Conservation (phyloP, 176 grass and related monocot species). For the Saccharum spontaneum region DNA sequence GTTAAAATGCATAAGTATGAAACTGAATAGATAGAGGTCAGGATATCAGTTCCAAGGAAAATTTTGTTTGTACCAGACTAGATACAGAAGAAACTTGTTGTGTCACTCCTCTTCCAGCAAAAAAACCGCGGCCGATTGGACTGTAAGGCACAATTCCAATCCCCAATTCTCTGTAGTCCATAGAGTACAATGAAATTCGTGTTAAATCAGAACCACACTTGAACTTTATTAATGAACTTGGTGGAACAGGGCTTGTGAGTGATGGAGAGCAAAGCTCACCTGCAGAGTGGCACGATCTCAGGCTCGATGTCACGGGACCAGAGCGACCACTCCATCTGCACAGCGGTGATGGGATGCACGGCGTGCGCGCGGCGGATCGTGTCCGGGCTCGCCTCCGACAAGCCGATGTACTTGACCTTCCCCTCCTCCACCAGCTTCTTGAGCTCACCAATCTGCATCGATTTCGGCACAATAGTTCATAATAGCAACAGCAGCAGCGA, state of each 20-base stretch:
- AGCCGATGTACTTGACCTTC: conserved; percentile 75
- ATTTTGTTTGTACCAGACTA: background rate
- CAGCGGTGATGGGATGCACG: conserved; percentile 68
- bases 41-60: background rate
- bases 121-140: conserved; percentile 77
- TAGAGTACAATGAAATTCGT: background rate
- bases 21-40: background rate
- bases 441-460: conserved; percentile 67
- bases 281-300: conserved; percentile 86
- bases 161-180: conserved; percentile 57
- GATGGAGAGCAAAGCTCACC: conserved; percentile 29
- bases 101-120: conserved; percentile 30
- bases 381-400: conserved; percentile 82
- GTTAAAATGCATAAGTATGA: background rate
- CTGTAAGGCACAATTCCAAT: conserved; percentile 93
- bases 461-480: background rate
- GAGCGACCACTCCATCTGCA: conserved; percentile 96
- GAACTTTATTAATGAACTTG: background rate
- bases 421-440: conserved; percentile 88
- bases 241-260: background rate
- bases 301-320: conserved; percentile 83
- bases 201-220: background rate
- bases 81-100: background rate
- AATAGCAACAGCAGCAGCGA: background rate
- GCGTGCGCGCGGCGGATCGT: conserved; percentile 76